Base-by-base conservation (phyloP, 306 rosid genomes). In the Mucuna pruriens region DNA sequence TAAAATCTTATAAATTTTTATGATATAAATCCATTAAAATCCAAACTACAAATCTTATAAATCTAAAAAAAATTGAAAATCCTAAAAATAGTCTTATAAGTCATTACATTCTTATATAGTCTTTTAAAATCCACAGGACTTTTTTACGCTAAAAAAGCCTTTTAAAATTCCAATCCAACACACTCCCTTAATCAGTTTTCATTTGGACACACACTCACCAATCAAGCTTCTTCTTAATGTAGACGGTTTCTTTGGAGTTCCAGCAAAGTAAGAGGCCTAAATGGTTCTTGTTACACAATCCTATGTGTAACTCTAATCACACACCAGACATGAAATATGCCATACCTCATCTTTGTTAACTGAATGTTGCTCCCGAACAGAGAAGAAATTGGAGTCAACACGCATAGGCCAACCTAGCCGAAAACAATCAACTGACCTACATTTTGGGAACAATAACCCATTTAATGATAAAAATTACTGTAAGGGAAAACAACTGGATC, bases 331-430 rank as follows among this genome's bases (percentile, higher is more conserved):
- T 65, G 69, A 65, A 68, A 68, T 62, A 81, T 76, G 36, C 7
- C 86, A 34, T 86, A 94, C 98, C 87, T 85, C 92, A 39, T 91
- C 91, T 86, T 83, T 92, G 82, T 84, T 80, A 78, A 1, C 61
- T 39, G 7, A 69, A 82, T 2, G 68, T 5, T 71, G 71, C 42
- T 72, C 80, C 4, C 1, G 39, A 71, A 66, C 79, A 64, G 78
- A 87, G 85, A 95, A 95, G 92, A 93, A 95, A 44, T 85, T 91
- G 19, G 94, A 87, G 79, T 85, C 87, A 54, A 90, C 84, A 34
- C 94, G 95, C 99, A 95, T 95, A 11, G 99, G 99, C 99, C 99
- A 95, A 34, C 97, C 90, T 76, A 95, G 79, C 72, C 87, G 85
- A 78, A 95, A 95, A 81, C 99, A 95, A 72, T 90, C 91, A 87